phyloP scores from a whole-genome alignment of 179 eudicot species.

The Gypsophila paniculata region DNA sequence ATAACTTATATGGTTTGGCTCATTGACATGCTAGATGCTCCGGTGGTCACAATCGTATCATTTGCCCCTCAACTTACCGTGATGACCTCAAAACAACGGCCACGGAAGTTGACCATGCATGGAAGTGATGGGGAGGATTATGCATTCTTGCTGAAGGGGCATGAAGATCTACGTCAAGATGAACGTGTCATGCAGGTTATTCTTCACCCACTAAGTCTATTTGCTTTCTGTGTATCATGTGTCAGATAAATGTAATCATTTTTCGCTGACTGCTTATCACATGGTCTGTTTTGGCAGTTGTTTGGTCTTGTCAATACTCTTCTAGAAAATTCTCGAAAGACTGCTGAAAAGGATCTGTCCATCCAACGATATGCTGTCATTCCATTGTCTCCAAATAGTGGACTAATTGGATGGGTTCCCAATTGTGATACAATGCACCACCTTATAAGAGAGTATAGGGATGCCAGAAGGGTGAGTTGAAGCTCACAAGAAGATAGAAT shows the following conservation, averaged over 20 bases:
- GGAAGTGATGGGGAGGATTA: conserved; percentile 96
- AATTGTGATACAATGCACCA: conserved; percentile 96
- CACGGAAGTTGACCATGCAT: conserved; percentile 90
- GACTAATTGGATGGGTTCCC: conserved; percentile 96
- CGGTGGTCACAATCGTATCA: conserved; percentile 87
- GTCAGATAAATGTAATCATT: background rate
- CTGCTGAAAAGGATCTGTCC: conserved; percentile 88
- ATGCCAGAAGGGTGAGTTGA: conserved; percentile 78
- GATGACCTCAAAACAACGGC: conserved; percentile 95
- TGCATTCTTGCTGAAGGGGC: conserved; percentile 95
- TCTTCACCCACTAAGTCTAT: background rate
- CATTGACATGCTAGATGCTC: conserved; percentile 46
- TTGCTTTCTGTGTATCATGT: conserved; percentile 6
- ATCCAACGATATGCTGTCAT: conserved; percentile 88
- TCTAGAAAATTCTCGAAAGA: conserved; percentile 81
- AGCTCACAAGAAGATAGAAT: conserved; percentile 6
- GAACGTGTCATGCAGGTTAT: conserved; percentile 99
- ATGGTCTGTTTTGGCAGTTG: conserved; percentile 47
- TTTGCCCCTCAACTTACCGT: conserved; percentile 92
- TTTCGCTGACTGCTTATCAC: conserved; percentile 6
- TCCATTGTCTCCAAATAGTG: conserved; percentile 97
- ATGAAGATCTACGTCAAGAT: conserved; percentile 98
- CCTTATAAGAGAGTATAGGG: conserved; percentile 94
- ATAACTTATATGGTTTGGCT: conserved; percentile 8
- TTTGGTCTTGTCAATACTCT: conserved; percentile 96